Percentiles rank a stretch among this genome's conserved stretches.
phyloP scores from a whole-genome alignment of 208 protist species.

The Porcisia deanei region DNA sequence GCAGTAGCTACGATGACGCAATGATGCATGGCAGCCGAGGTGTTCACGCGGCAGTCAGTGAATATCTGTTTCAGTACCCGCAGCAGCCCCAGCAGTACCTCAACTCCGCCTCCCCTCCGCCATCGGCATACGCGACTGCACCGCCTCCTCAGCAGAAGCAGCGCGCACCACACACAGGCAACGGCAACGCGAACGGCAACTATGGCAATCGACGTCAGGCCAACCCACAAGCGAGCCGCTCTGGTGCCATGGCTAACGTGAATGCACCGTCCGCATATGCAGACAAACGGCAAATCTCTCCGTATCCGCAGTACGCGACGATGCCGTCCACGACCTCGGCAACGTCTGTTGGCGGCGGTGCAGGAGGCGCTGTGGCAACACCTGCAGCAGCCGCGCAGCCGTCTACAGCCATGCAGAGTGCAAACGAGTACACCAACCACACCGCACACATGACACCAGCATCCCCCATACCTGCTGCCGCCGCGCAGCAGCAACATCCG shows the following conservation, averaged over 20 bases:
- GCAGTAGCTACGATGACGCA: neutral
- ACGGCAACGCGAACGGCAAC: neutral
- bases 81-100: constrained; percentile 8
- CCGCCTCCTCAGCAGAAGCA: neutral
- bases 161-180: neutral
- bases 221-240: neutral
- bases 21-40: constrained; percentile 5
- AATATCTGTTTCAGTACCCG: neutral
- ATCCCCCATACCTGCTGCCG: neutral
- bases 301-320: neutral
- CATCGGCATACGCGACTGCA: neutral
- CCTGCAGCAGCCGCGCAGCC: neutral
- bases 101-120: neutral
- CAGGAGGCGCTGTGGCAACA: neutral
- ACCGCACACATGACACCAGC: neutral
- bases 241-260: constrained; percentile 1
- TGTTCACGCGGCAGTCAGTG: constrained; percentile 1
- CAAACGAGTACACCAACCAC: neutral
- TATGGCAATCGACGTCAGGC: neutral
- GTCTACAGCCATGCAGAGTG: neutral
- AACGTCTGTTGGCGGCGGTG: neutral
- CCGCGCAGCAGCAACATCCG: constrained; percentile 26
- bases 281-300: neutral
- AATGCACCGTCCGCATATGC: neutral
- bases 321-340: neutral